A percentile compares a stretch with the other conserved stretches of the same genome.
phyloP scores from a whole-genome alignment of 805 yeast species.

The Saturnispora ahearnii region DNA sequence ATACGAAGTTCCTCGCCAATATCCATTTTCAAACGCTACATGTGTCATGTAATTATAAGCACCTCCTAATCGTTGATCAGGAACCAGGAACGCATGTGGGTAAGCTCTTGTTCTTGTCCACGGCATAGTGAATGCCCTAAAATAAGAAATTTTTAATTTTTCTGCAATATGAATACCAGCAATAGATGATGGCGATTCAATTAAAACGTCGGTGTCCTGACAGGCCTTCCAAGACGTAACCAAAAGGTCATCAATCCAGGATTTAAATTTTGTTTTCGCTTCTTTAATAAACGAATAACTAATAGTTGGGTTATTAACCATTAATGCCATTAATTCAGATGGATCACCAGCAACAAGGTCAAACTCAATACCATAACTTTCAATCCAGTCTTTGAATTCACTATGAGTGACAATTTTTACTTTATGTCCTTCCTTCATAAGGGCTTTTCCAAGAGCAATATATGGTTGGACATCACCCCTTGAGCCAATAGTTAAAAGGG shows the following conservation, averaged over 20 bases:
- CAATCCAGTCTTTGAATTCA: slow-evolving; percentile 75
- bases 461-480: slow-evolving; percentile 97
- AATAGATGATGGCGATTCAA: slow-evolving; percentile 96
- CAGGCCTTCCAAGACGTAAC: slow-evolving; percentile 80
- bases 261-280: slow-evolving; percentile 68
- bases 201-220: slow-evolving; percentile 68
- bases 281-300: slow-evolving; percentile 76
- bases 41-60: slow-evolving; percentile 88
- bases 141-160: slow-evolving; percentile 79
- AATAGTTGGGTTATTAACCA: slow-evolving; percentile 86
- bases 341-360: slow-evolving; percentile 86
- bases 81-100: slow-evolving; percentile 93
- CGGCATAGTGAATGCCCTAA: slow-evolving; percentile 96
- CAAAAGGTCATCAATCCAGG: slow-evolving; percentile 75
- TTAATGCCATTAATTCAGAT: slow-evolving; percentile 79
- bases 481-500: slow-evolving; percentile 82
- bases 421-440: slow-evolving; percentile 70
- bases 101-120: slow-evolving; percentile 95
- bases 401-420: slow-evolving; percentile 80
- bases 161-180: slow-evolving; percentile 94
- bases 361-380: slow-evolving; percentile 56
- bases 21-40: slow-evolving; percentile 83
- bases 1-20: slow-evolving; percentile 86
- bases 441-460: slow-evolving; percentile 77
- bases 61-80: slow-evolving; percentile 89